Evolutionary conservation across 1,284 basidiomycete species (phyloP).

Genomic region (Rhodotorula sp.): DNA sequence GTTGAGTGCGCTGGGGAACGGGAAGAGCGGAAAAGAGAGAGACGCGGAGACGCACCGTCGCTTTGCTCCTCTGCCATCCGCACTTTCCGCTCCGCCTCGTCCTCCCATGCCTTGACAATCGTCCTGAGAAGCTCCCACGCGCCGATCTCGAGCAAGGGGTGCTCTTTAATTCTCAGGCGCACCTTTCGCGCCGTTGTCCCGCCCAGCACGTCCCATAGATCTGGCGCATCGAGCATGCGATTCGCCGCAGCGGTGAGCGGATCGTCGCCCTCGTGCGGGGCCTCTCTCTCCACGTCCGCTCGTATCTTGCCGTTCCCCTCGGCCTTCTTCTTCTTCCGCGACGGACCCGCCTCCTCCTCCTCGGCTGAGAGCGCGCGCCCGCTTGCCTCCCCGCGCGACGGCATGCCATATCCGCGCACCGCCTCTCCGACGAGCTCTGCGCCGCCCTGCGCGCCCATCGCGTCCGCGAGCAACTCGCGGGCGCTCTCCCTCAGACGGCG

Average conservation of each 20-base stretch:
- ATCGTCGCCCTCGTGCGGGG: constrained; percentile 13
- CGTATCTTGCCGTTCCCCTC: constrained; percentile 3
- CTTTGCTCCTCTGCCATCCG: neutral
- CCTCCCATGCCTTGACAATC: constrained; percentile 28
- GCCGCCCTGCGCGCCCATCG: constrained; percentile 12
- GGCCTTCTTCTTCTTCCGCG: neutral
- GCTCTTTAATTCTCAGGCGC: constrained; percentile 12
- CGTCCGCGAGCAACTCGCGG: neutral
- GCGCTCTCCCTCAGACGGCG: constrained; percentile 17
- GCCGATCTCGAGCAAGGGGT: constrained; percentile 3
- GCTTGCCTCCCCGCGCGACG: neutral
- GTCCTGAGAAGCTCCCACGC: constrained; percentile 24
- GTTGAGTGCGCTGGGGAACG: no score
- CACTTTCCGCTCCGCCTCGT: constrained; percentile 12
- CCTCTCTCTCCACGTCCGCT: constrained; percentile 2
- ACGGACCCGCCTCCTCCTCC: neutral
- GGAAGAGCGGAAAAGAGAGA: neutral
- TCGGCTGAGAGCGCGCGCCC: neutral
- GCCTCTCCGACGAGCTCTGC: constrained; percentile 15
- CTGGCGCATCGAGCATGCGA: constrained; percentile 6
- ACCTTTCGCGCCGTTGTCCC: constrained; percentile 9
- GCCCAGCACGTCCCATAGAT: constrained; percentile 35
- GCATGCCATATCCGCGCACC: constrained; percentile 13
- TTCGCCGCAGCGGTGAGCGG: constrained; percentile 9
- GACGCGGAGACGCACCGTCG: neutral